phyloP scores from a whole-genome alignment of 176 grass and related monocot genomes.

The Cocos nucifera region DNA sequence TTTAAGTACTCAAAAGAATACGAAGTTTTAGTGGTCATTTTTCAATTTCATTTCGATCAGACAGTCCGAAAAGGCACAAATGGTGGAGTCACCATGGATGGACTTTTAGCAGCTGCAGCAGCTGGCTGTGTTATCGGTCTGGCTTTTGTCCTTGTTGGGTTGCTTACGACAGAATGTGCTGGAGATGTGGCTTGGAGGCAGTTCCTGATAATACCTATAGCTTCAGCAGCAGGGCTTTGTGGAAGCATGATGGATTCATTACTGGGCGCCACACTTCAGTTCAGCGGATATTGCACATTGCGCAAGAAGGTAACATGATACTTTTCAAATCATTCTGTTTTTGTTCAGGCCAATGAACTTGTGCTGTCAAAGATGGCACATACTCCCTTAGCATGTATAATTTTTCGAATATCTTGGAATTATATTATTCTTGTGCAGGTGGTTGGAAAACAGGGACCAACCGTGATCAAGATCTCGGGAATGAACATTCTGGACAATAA shows the following conservation, averaged over 20 bases:
- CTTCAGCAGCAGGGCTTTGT: constrained; percentile 53
- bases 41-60: constrained; percentile 32
- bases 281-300: constrained; percentile 79
- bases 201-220: constrained; percentile 56
- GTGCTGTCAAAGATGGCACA: not conserved
- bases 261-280: constrained; percentile 83
- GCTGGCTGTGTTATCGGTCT: constrained; percentile 71
- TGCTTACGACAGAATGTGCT: constrained; percentile 66
- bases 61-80: constrained; percentile 84
- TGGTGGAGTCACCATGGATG: constrained; percentile 77
- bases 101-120: constrained; percentile 53
- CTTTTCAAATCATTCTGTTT: not conserved
- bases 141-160: constrained; percentile 43
- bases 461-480: constrained; percentile 76
- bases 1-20: not conserved
- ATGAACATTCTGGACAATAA: constrained; percentile 71
- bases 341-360: not conserved
- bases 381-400: not conserved
- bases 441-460: constrained; percentile 59
- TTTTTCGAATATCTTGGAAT: not conserved
- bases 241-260: constrained; percentile 97
- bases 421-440: constrained; percentile 43
- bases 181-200: constrained; percentile 42
- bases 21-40: constrained; percentile 9
- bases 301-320: constrained; percentile 64